Evolutionary conservation across 2,329 filamentous ascomycete species (phyloP), one percentile per base, ranked within the genome.

Genomic region (Periglandula ipomoeae): DNA sequence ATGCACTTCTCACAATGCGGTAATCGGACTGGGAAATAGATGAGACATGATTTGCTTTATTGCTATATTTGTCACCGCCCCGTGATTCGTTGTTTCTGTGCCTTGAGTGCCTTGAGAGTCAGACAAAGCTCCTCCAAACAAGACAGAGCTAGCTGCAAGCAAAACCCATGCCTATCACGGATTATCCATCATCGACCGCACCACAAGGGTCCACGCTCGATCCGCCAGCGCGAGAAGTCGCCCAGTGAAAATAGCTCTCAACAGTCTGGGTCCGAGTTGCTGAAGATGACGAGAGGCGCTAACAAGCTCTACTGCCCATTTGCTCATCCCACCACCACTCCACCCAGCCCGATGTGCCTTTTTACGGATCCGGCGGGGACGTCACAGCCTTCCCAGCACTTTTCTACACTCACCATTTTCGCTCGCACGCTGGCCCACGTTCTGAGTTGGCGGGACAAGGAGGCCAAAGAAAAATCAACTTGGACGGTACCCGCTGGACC

Each of bases 351-450:
- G 32, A 38, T 49, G 60, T 60, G 60, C 54, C 59, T 62, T 62
- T 62, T 61, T 39, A 59, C 57, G 59, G 57, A 61, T 59, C 52
- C 44, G 39, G 49, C 47, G 44, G 53, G 47, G 49, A 41, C 35
- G 27, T 41, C 35, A 4, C 43, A 32, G 27, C 38, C 17, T 19
- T 30, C 37, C 30, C 34, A 49, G 23, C 37, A 40, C 17, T 46
- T 39, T 44, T 20, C 41, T 30, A 24, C 32, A 13, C 38, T 30
- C 40, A 17, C 30, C 46, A 43, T 15, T 34, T 26, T 26, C 22
- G 22, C 10, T 26, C n/a, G 26, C 8, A 37, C 38, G 23, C 32
- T 40, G 35, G 44, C 19, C 44, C 35, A 40, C 35, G 24, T 32
- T 47, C n/a, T 40, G 24, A 30, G 23, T 40, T 47, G 45, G 37